A percentile compares a stretch with the other conserved stretches of the same genome.
These are phyloP conservation scores for Sphagnum magellanicum DNA, from an alignment of 228 moss, liverwort and hornwort genomes.

Conservation along the genomic window DNA sequence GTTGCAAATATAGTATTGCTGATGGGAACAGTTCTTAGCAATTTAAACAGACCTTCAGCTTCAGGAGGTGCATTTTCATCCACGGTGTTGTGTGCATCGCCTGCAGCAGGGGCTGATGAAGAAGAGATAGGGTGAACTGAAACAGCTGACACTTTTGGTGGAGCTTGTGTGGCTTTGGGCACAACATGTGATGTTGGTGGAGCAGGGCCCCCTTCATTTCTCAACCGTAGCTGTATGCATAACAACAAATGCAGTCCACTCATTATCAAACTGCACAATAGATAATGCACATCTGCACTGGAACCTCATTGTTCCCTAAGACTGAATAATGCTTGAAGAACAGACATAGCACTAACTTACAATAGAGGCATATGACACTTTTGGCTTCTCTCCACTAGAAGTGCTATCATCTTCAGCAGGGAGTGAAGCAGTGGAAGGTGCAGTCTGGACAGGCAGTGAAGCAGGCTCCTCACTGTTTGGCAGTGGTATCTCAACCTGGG, in stretches of 20 bases:
- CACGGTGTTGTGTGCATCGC: slow-evolving; percentile 30
- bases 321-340: neutral
- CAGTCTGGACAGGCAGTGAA: slow-evolving; percentile 7
- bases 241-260: too few relatives aligned
- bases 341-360: slow-evolving; percentile 13
- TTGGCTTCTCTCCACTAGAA: slow-evolving; percentile 26
- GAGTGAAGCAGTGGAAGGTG: slow-evolving; percentile 3
- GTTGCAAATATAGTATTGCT: neutral
- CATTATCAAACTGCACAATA: neutral
- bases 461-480: slow-evolving; percentile 37
- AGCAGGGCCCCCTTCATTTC: slow-evolving; percentile 19
- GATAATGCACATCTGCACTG: neutral
- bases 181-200: slow-evolving; percentile 4
- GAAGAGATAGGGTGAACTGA: slow-evolving; percentile 25
- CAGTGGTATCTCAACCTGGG: slow-evolving; percentile 19
- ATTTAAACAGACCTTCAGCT: slow-evolving; percentile 48
- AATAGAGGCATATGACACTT: slow-evolving; percentile 49
- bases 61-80: slow-evolving; percentile 48
- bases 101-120: neutral
- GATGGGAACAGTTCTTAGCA: neutral
- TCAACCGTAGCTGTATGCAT: slow-evolving; percentile 21
- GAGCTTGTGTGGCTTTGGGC: slow-evolving; percentile 30
- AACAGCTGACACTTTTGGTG: slow-evolving; percentile 25
- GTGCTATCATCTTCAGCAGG: slow-evolving; percentile 7
- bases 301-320: neutral